phyloP scores from a whole-genome alignment of 2,329 filamentous ascomycete genomes.

The Hymenotorrendiella dingleyae region DNA sequence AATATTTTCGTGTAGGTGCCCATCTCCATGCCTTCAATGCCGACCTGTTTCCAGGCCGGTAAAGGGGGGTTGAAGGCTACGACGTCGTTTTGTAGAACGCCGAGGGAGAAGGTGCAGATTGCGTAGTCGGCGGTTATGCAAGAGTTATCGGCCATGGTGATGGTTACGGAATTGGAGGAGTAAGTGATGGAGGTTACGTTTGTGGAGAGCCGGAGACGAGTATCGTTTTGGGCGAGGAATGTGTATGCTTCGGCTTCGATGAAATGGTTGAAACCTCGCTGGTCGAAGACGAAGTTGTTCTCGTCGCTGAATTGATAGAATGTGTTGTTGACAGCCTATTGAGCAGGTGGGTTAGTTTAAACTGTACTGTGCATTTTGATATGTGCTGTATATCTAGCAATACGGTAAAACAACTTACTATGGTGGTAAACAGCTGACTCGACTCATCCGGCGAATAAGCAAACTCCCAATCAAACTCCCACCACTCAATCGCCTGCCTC shows the following conservation, averaged over 20 bases:
- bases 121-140: constrained; percentile 57
- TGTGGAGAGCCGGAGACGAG: constrained; percentile 52
- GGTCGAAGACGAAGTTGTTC: constrained; percentile 57
- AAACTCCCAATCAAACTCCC: constrained; percentile 53
- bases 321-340: constrained; percentile 48
- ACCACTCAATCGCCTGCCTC: constrained; percentile 58
- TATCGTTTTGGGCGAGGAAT: constrained; percentile 51
- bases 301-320: constrained; percentile 57
- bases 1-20: constrained; percentile 71
- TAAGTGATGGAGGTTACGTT: constrained; percentile 51
- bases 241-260: constrained; percentile 50
- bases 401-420: constrained; percentile 18
- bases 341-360: too few species aligned
- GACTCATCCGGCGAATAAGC: constrained; percentile 42
- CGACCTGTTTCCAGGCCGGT: constrained; percentile 57
- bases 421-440: constrained; percentile 19
- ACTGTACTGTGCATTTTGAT: too few species aligned
- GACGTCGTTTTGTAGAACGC: constrained; percentile 57
- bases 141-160: constrained; percentile 43
- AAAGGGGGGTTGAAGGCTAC: constrained; percentile 53
- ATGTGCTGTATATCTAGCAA: too few species aligned
- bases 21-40: constrained; percentile 61
- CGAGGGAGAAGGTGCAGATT: constrained; percentile 62
- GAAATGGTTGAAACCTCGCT: constrained; percentile 54
- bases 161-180: constrained; percentile 42